A percentile compares a stretch with the other conserved stretches of the same genome.
phyloP scores from a whole-genome alignment of 257 asterid species.

The Solanum chilense region DNA sequence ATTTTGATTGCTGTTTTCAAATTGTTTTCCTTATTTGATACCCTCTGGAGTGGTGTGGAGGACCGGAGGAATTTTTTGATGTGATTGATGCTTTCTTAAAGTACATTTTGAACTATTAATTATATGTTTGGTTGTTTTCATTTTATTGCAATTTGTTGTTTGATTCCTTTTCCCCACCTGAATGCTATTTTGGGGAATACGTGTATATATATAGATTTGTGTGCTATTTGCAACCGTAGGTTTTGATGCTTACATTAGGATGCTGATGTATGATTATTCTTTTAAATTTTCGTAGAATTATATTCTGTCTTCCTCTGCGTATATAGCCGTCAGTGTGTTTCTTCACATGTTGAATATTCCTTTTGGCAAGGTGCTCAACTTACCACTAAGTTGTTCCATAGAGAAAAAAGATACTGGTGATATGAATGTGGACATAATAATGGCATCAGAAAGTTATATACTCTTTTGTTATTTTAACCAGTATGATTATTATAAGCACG shows the following conservation, averaged over 20 bases:
- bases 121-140: constrained; percentile 26
- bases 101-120: constrained; percentile 19
- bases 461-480: neutral
- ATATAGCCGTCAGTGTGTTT: constrained; percentile 22
- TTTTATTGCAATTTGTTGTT: constrained; percentile 2
- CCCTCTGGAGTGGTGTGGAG: neutral
- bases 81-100: constrained; percentile 19
- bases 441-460: constrained; percentile 1
- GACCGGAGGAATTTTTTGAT: constrained; percentile 16
- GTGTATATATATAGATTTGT: constrained; percentile 2
- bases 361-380: constrained; percentile 19
- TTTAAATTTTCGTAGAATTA: neutral
- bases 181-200: constrained; percentile 46
- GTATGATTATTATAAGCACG: neutral
- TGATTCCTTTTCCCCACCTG: constrained; percentile 2
- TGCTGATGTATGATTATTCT: constrained; percentile 19
- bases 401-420: neutral
- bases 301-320: neutral
- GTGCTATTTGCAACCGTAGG: constrained; percentile 37
- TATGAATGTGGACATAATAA: constrained; percentile 10
- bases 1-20: neutral
- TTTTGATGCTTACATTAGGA: constrained; percentile 48
- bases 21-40: neutral
- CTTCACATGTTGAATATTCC: constrained; percentile 39
- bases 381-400: constrained; percentile 13